Evolutionary conservation across 1,139 yeast species (phyloP), one percentile per base, ranked within the genome.

Genomic region (Zygoascus hellenicus): DNA sequence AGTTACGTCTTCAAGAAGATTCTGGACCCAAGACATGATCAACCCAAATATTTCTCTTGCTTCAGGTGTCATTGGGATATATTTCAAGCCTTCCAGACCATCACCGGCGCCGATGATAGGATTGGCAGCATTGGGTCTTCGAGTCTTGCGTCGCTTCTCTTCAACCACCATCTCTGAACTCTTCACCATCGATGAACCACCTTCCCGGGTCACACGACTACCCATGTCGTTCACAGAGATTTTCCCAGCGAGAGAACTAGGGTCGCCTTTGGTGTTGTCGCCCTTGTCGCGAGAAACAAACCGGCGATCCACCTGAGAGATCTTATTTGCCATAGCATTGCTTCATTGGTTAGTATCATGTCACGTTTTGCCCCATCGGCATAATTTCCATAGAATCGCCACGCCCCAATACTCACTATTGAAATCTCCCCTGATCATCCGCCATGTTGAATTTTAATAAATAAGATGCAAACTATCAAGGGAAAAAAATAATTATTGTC

Each of bases 141-240:
- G 42, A 7, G 44, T 33, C 14, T 33, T 13, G 58, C 46, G 53
- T 56, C 46, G 55, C 56, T 31, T 52, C 31, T 32, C 34, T n/a
- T 40, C 34, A 7, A 39, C 26, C 14, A 34, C 39, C 19, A 40
- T 15, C 15, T 34, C 35, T 29, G 46, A 48, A 35, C 40, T 38
- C 26, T 32, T 38, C 7, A 7, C 26, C 7, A 22, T 22, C 26
- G 26, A 22, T 17, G 35, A 26, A 17, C 17, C 49, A 31, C 30
- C 39, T 47, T 38, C 43, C 9, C 32, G 39, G 37, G 36, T 49
- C 3, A 68, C 74, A 38, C 77, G 63, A 3, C 77, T 60, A 0
- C 97, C 96, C 83, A 88, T 78, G 48, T 87, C 95, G 38, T 71
- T 70, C 46, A 76, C 68, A 2, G 79, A 67, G 17, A 88, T 71